A percentile compares a stretch with the other conserved stretches of the same genome.
phyloP scores from a whole-genome alignment of 1,139 yeast genomes.

The Nakaseomyces sp. region DNA sequence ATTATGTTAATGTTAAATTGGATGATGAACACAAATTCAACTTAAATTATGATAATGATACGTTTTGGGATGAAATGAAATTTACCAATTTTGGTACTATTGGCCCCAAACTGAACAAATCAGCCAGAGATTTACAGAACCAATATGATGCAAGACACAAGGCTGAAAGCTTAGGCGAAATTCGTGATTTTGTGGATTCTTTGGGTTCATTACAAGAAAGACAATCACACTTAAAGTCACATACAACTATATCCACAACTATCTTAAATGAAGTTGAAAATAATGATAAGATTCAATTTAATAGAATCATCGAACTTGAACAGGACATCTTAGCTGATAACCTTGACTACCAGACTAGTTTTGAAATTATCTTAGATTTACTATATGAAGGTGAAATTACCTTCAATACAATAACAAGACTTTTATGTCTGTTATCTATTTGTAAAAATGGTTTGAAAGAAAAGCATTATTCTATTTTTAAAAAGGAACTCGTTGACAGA shows the following conservation, averaged over 20 bases:
- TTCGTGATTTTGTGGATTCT: slow-evolving; percentile 62
- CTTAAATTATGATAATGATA: slow-evolving; percentile 29
- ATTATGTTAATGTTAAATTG: slow-evolving; percentile 10
- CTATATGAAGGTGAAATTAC: slow-evolving; percentile 22
- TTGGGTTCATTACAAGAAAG: slow-evolving; percentile 58
- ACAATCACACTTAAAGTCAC: slow-evolving; percentile 64
- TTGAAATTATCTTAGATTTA: slow-evolving; percentile 20
- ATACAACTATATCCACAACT: slow-evolving; percentile 67
- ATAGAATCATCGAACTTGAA: slow-evolving; percentile 56
- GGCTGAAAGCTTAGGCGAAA: slow-evolving; percentile 53
- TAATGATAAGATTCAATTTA: slow-evolving; percentile 36
- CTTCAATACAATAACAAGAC: slow-evolving; percentile 15
- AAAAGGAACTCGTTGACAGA: slow-evolving; percentile 24
- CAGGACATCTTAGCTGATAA: slow-evolving; percentile 37
- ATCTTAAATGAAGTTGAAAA: slow-evolving; percentile 48
- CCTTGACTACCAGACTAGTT: slow-evolving; percentile 18
- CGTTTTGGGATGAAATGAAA: slow-evolving; percentile 43
- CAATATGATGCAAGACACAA: slow-evolving; percentile 58
- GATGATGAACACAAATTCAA: slow-evolving; percentile 21
- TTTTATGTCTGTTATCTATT: slow-evolving; percentile 23
- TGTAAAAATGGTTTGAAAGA: slow-evolving; percentile 25
- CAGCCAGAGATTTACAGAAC: slow-evolving; percentile 64
- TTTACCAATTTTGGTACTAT: slow-evolving; percentile 72
- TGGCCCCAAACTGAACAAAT: slow-evolving; percentile 58
- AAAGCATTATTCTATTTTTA: slow-evolving; percentile 22